phyloP scores from a whole-genome alignment of 2,329 filamentous ascomycete species.

The Thelonectria rubi region DNA sequence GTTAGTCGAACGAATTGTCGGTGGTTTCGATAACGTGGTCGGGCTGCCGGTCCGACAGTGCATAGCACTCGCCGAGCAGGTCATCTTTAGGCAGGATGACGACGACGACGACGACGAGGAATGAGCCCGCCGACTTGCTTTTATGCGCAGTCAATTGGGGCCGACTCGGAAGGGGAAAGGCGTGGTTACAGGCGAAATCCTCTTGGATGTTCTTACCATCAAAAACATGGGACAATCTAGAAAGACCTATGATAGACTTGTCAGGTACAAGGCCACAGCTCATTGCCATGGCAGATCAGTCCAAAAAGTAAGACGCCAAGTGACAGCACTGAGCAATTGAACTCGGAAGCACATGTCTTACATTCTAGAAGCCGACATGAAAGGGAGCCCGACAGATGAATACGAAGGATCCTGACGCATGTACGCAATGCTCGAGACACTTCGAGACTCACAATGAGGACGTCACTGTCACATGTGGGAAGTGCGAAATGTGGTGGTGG shows the following conservation, averaged over 20 bases:
- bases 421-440: not conserved
- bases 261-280: not conserved
- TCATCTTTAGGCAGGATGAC: constrained; percentile 78
- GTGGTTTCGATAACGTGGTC: constrained; percentile 92
- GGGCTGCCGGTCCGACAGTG: constrained; percentile 84
- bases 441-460: constrained; percentile 7
- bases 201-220: not conserved
- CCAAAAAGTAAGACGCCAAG: too few relatives aligned
- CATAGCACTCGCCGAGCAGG: constrained; percentile 85
- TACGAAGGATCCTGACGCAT: not conserved
- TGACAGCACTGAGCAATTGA: not conserved
- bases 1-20: constrained; percentile 88
- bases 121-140: not conserved
- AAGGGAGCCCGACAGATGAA: not conserved
- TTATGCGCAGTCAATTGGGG: not conserved
- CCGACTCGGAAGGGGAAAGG: not conserved
- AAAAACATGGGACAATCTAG: not conserved
- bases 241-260: not conserved
- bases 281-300: not conserved
- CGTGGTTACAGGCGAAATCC: not conserved
- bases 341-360: not conserved
- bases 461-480: constrained; percentile 25
- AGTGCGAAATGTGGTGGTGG: constrained; percentile 5
- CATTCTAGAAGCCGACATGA: not conserved
- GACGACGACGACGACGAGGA: constrained; percentile 63